Base-by-base conservation (phyloP, 2,329 filamentous ascomycete genomes). In the Aphanocladium album region DNA sequence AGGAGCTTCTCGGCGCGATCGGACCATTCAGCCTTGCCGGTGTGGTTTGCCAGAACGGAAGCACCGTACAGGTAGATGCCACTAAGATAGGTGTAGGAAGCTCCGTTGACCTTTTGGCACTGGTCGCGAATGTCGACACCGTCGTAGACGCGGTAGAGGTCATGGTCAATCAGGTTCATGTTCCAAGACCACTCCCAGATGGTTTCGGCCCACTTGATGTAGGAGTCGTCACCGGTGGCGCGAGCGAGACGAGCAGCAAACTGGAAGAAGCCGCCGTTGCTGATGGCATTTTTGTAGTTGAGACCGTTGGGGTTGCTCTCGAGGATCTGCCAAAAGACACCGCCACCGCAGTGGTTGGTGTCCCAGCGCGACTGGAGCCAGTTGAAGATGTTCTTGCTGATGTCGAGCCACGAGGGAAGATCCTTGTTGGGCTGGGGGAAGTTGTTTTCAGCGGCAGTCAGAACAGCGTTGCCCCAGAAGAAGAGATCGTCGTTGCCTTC, bases 221-320 rank as follows among this genome's bases (percentile, higher is more conserved):
- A 90, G 0, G 83, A 88, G 54, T 81, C 72, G 67, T 90, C 87
- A 17, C 84, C 85, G 0, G 87, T 90, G 62, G 84, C 86, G 51
- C 87, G 83, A 27, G 87, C 89, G 16, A 93, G 80, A 19, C 90
- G 87, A 1, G 91, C 89, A 4, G 88, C 87, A 14, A 96, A 80
- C 68, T 93, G 88, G 73, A 96, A 93, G 70, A 95, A 85, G n/a
- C 86, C 87, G 46, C 89, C 90, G 72, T 95, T 95, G 63, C 87
- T 87, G 66, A 93, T 84, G 6, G 62, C 49, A 74, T 91, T 91
- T 73, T 90, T 92, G 80, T 93, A 91, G 68, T 84, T 79, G 69
- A 90, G 88, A 7, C 89, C 89, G 62, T 83, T 83, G 41, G 74
- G 73, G 68, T 93, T 91, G 67, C 83, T 84, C 1, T 80, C 75